phyloP scores from a whole-genome alignment of 345 rosid genomes.

The Brassica cretica region DNA sequence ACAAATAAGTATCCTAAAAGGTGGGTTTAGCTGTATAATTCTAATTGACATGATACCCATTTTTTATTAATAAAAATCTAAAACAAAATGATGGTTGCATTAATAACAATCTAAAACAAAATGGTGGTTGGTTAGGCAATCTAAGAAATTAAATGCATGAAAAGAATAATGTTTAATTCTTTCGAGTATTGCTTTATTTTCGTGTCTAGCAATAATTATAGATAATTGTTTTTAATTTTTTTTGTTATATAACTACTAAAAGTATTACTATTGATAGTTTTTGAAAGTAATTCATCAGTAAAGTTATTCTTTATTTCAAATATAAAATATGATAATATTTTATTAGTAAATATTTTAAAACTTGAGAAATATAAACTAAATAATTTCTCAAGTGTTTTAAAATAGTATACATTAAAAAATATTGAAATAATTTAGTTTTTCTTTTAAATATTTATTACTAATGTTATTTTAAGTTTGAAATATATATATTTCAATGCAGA shows the following conservation, averaged over 20 bases:
- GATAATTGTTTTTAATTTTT: not conserved
- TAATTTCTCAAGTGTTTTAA: not conserved
- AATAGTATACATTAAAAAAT: too few relatives aligned
- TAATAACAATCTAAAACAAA: too few relatives aligned
- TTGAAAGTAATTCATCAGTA: not conserved
- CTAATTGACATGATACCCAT: slow-evolving; percentile 9
- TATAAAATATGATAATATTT: too few relatives aligned
- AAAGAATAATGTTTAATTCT: not conserved
- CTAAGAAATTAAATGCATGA: slow-evolving; percentile 7
- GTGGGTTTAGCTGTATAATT: slow-evolving; percentile 27
- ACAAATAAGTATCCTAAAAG: slow-evolving; percentile 28
- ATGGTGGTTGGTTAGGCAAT: slow-evolving; percentile 19
- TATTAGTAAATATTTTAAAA: not conserved
- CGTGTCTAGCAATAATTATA: not conserved
- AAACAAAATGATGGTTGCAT: slow-evolving; percentile 1
- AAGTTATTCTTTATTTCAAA: too few relatives aligned
- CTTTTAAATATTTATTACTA: not conserved
- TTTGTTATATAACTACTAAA: too few relatives aligned
- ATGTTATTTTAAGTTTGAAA: not conserved
- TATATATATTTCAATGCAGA: too few relatives aligned
- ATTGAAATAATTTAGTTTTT: too few relatives aligned
- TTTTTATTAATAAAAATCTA: slow-evolving; percentile 1
- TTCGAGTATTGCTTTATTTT: not conserved
- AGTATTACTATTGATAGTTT: not conserved
- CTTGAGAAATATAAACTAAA: not conserved